Conservation (phyloP, 768 basidiomycete species). For the Cyclocybe cylindracea region DNA sequence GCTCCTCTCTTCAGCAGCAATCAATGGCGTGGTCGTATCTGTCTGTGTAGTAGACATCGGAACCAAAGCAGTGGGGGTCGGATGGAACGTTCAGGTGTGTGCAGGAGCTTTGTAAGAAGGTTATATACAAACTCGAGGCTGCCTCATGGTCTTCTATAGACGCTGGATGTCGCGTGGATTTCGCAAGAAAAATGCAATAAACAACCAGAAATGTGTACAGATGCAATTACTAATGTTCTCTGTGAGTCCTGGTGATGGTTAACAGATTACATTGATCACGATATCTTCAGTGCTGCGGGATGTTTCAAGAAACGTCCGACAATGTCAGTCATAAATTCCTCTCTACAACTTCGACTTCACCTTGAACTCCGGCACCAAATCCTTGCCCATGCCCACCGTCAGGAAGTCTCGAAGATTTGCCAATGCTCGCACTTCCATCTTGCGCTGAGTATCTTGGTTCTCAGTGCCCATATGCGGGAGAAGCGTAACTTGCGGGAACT, state of each 20-base stretch:
- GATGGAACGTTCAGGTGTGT: not conserved
- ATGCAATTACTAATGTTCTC: too few species aligned
- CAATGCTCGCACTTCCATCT: conserved; percentile 86
- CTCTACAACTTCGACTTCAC: conserved; percentile 29
- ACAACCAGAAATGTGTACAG: not conserved
- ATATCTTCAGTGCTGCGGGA: not conserved
- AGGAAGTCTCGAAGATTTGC: conserved; percentile 76
- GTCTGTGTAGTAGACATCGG: conserved; percentile 2
- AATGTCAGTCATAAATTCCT: not conserved
- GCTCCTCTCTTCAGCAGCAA: not conserved
- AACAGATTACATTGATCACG: not conserved
- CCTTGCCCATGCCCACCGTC: conserved; percentile 59
- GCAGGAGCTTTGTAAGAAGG: not conserved
- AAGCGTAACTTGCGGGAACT: conserved; percentile 81
- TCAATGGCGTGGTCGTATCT: not conserved
- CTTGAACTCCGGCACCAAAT: conserved; percentile 63
- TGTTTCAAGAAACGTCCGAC: conserved; percentile 7
- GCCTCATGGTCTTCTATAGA: conserved; percentile 15
- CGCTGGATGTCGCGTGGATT: not conserved
- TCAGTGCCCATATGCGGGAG: conserved; percentile 94
- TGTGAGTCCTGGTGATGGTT: not conserved
- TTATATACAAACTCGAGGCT: conserved; percentile 14
- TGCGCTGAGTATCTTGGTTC: conserved; percentile 75
- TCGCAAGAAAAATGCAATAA: not conserved
- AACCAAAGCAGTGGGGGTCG: not conserved